These are phyloP conservation scores for Carallia pectinifolia DNA, from an alignment of 345 rosid genomes.

Conservation along the genomic window DNA sequence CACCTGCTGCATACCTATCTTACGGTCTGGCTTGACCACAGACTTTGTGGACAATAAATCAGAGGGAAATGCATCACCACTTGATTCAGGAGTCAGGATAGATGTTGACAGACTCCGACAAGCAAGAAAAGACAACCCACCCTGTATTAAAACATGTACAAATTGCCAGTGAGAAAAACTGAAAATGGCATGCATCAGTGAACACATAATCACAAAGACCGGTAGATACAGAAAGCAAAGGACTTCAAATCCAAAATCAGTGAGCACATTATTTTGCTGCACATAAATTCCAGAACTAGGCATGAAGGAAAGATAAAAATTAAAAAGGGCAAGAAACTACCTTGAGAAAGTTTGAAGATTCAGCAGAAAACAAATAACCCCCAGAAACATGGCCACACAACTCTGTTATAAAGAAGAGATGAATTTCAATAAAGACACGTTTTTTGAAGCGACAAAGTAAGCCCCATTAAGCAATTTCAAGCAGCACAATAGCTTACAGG, in stretches of 20 bases:
- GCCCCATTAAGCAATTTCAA: slow-evolving; percentile 1
- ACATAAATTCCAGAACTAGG: neutral
- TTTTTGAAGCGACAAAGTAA: neutral
- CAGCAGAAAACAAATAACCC: slow-evolving; percentile 17
- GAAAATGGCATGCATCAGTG: neutral
- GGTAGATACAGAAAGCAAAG: too few relatives aligned
- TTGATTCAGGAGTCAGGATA: slow-evolving; percentile 56
- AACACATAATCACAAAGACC: neutral
- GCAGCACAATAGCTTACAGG: neutral
- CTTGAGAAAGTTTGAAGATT: slow-evolving; percentile 24
- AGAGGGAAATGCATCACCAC: slow-evolving; percentile 52
- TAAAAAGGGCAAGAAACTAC: slow-evolving; percentile 11
- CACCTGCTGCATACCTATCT: slow-evolving; percentile 46
- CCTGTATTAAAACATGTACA: slow-evolving; percentile 32
- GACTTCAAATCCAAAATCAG: too few relatives aligned
- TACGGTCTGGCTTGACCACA: slow-evolving; percentile 44
- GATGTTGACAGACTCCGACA: slow-evolving; percentile 50
- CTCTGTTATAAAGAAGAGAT: slow-evolving; percentile 1
- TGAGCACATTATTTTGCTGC: neutral
- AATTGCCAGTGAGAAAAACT: neutral
- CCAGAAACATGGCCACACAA: slow-evolving; percentile 10
- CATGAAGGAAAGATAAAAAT: neutral
- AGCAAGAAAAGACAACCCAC: slow-evolving; percentile 34
- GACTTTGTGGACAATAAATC: slow-evolving; percentile 54
- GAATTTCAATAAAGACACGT: neutral